Base-by-base conservation (phyloP, 1,139 yeast genomes). In the Saccharomycopsis phalli region DNA sequence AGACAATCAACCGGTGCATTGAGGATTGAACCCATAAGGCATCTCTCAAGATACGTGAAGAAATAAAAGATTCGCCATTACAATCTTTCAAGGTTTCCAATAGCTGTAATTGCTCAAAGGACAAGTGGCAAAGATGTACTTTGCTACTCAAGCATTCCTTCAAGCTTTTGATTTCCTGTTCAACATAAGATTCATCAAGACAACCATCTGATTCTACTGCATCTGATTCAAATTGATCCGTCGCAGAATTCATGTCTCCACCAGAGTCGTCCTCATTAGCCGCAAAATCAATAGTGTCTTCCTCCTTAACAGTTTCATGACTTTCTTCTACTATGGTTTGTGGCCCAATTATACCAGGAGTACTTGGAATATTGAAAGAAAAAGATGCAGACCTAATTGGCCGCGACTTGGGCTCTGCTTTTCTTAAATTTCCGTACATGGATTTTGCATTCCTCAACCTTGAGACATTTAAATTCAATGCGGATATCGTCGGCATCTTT, bases 11-110 rank as follows among this genome's bases (percentile, higher is more conserved):
- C 38, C 65, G 58, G 30, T 66, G 68, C 23, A 71, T 50, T 27
- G 60, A 60, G 7, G 65, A 57, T 32, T 68, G 67, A 35, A 61
- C 56, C 76, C 76, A 71, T 10, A 70, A 51, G 0, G 74, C 74
- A 20, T 63, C 64, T 41, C 65, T 61, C 10, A 71, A 49, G 0
- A 63, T 63, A 1, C 51, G 50, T 3, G 65, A 57, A 13, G 59
- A 55, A 11, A 71, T 60, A 41, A 63, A 60, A 2, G 63, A 57
- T 10, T 51, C 47, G 1, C 64, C 68, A 18, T 55, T 50, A 1
- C 49, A 37, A 44, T 68, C 70, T n/a, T 40, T 51, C 41, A 58
- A 54, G 17, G 50, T 51, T 43, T 69, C 72, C n/a, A 70, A 49
- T 31, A 57, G 58, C 42, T 66, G 66, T 20, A 71, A 50, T 39